phyloP scores from a whole-genome alignment of 2,329 filamentous ascomycete species.

The Sphaceloma murrayae region DNA sequence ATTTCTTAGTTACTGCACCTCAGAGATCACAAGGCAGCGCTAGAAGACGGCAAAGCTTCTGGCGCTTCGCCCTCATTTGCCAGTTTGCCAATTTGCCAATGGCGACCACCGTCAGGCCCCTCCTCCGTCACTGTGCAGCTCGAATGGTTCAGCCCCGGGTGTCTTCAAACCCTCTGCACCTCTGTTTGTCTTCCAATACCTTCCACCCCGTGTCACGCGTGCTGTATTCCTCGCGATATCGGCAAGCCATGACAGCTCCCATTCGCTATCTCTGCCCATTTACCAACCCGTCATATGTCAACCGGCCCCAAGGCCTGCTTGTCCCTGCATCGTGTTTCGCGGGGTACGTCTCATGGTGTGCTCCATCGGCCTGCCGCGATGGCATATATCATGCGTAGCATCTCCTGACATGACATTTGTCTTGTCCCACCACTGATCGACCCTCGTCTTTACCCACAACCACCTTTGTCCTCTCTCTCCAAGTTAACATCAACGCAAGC shows the following conservation, averaged over 20 bases:
- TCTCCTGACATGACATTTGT: not conserved
- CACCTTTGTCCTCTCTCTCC: too few species aligned
- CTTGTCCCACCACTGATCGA: not conserved
- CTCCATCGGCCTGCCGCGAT: conserved; percentile 1
- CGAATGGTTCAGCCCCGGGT: not conserved
- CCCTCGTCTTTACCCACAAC: too few species aligned
- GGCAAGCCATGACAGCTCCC: not conserved
- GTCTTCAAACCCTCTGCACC: not conserved
- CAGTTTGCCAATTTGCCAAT: too few species aligned
- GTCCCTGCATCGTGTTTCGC: conserved; percentile 4
- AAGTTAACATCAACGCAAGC: too few species aligned
- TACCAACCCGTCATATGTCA: not conserved
- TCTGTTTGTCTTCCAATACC: too few species aligned
- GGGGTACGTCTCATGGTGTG: not conserved
- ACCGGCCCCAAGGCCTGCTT: conserved; percentile 7
- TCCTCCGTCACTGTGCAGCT: conserved; percentile 4
- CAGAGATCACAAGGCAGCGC: not conserved
- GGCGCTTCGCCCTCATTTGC: too few species aligned
- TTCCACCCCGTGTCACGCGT: conserved; percentile 3
- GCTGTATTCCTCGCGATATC: conserved; percentile 5
- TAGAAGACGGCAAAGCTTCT: conserved; percentile 4
- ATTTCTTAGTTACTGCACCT: too few species aligned
- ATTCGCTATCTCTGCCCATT: conserved; percentile 1
- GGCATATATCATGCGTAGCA: conserved; percentile 1
- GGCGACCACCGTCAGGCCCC: too few species aligned